Base-by-base conservation (phyloP, 139 green algal species). In the Chlorokybus atmophyticus region DNA sequence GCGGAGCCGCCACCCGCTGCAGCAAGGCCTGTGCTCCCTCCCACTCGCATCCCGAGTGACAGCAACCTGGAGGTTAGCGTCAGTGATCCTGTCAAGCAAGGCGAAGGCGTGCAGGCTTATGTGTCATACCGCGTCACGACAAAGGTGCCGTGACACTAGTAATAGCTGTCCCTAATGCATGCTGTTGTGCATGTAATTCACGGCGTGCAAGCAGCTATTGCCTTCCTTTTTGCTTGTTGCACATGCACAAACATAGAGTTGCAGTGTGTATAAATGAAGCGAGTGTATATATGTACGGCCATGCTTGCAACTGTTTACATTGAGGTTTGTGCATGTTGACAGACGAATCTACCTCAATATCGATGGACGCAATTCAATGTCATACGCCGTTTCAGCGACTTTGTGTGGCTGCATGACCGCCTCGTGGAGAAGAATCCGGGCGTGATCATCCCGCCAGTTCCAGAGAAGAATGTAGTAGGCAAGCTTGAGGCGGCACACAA, bases 311-410 rank as follows among this genome's bases (percentile, higher is more conserved):
- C n/a, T n/a, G n/a, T n/a, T n/a, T n/a, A n/a, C n/a, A n/a, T n/a
- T n/a, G n/a, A n/a, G n/a, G n/a, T n/a, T n/a, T n/a, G n/a, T n/a
- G n/a, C n/a, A n/a, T n/a, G 35, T 10, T 14, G 6, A 17, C 61
- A 67, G 38, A 79, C 69, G 2, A 47, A 32, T 0, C 52, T 73
- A 1, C 54, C 62, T 0, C 66, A 79, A 17, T 85, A 79, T 52
- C 55, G 64, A 0, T 55, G 52, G 10, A 31, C 48, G 6, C 49
- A 73, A 14, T 52, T 57, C 24, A 78, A 87, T 57, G 87, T 94
- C 21, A 85, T 93, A 14, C 76, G 88, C 6, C 78, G 88, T 7
- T 96, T 94, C 71, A 58, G 75, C 0, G 89, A 96, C 71, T 96
- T 96, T 57, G 67, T 77, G 0, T 94, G 83, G 82, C 75, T 97